Base-by-base conservation (phyloP, 2,329 filamentous ascomycete genomes). In the Hypoxylon sp. region DNA sequence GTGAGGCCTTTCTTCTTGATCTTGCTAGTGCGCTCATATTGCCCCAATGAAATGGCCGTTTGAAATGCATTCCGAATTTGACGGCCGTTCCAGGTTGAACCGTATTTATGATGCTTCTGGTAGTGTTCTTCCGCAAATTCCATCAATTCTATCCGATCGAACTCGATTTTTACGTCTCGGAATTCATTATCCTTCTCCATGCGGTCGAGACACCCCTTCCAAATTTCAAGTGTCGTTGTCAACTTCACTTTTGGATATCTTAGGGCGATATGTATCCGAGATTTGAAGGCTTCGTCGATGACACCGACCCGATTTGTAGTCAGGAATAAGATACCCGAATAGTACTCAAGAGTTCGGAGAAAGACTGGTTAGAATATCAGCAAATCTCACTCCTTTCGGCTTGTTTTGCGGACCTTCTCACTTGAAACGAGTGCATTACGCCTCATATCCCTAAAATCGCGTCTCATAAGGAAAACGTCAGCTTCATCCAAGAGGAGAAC, bases 1-100 rank as follows among this genome's bases (percentile, higher is more conserved):
- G 51, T 70, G 19, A 70, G n/a, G 6, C 17, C 5, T 29, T 65
- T 42, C 19, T 61, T 33, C 26, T 44, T 37, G 14, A 64, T 53
- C 24, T 64, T 58, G n/a, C 39, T 52, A 8, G 67, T 56, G 3
- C 70, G 63, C 17, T 71, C 63, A 52, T 63, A 70, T 9, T 65
- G 61, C 9, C 68, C 70, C 39, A 72, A 44, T 6, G 70, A 68
- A 24, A 71, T 71, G 19, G 72, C 72, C 9, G 73, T 74, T 61
- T 72, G 73, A 67, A 77, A 67, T 0, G 72, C 73, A 53, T 76
- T 77, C 19, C 73, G 71, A 50, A 77, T 77, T 59, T 76, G 74
- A 9, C 74, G 67, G 17, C 72, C 75, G 60, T 77, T 76, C 72
- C 44, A 75, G 22, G 44, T 69, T 13, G 47, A 55, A 13, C 46